Evolutionary conservation across 2,329 filamentous ascomycete species (phyloP).

Genomic region (Botryotinia globosa): DNA sequence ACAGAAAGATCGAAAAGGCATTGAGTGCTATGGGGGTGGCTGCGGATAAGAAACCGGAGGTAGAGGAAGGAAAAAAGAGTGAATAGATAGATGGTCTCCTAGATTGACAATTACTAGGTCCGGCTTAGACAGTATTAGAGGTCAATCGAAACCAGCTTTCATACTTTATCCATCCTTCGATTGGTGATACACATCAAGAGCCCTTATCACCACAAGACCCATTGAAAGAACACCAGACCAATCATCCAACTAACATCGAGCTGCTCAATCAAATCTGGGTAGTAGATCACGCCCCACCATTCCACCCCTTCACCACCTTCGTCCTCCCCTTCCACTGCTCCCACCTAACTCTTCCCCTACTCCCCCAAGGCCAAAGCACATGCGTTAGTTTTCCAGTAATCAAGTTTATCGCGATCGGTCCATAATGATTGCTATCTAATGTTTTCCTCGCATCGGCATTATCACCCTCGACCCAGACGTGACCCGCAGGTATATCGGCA

Average conservation of each 20-base stretch:
- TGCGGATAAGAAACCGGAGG: slow-evolving; percentile 10
- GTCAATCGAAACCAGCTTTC: background rate
- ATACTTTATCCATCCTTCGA: background rate
- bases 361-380: slow-evolving; percentile 66
- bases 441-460: slow-evolving; percentile 57
- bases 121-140: background rate
- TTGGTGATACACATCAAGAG: background rate
- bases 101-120: background rate
- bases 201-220: background rate
- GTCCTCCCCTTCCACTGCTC: slow-evolving; percentile 48
- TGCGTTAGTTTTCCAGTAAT: slow-evolving; percentile 72
- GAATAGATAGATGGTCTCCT: background rate
- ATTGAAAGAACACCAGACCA: background rate
- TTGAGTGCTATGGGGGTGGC: slow-evolving; percentile 9
- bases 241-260: background rate
- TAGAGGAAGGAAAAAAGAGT: background rate
- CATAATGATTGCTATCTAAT: slow-evolving; percentile 86
- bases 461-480: slow-evolving; percentile 95
- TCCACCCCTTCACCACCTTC: slow-evolving; percentile 41
- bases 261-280: background rate
- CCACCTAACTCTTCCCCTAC: slow-evolving; percentile 57
- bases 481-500: slow-evolving; percentile 71
- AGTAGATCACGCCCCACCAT: background rate
- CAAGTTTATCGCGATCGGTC: slow-evolving; percentile 73
- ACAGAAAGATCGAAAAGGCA: slow-evolving; percentile 18